phyloP scores from a whole-genome alignment of 805 yeast genomes.

The Priceomyces castillae region DNA sequence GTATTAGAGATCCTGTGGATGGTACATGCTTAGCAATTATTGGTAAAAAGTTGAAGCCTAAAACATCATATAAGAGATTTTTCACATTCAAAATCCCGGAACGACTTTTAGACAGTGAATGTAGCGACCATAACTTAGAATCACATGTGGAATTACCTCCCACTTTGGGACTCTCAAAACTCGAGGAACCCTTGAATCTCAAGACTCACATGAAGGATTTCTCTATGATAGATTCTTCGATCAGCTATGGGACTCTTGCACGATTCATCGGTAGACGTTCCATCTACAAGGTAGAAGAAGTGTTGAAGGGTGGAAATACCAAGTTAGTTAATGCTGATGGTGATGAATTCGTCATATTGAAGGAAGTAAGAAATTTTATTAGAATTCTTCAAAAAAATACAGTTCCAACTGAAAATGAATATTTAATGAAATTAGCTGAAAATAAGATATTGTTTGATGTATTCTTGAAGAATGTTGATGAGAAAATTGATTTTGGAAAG shows the following conservation, averaged over 20 bases:
- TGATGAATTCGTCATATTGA: slow-evolving; percentile 40
- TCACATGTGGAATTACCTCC: slow-evolving; percentile 38
- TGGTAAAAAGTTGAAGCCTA: slow-evolving; percentile 18
- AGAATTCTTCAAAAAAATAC: slow-evolving; percentile 26
- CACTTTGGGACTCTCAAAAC: slow-evolving; percentile 23
- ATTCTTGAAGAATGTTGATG: slow-evolving; percentile 25
- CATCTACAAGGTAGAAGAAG: slow-evolving; percentile 22
- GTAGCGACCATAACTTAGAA: slow-evolving; percentile 28
- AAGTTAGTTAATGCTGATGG: slow-evolving; percentile 32
- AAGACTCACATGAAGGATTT: slow-evolving; percentile 24
- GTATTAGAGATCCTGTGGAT: slow-evolving; percentile 25
- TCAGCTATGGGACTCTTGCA: slow-evolving; percentile 33
- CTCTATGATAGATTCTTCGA: slow-evolving; percentile 22
- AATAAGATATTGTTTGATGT: slow-evolving; percentile 22
- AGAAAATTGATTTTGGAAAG: slow-evolving; percentile 25
- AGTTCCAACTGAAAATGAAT: slow-evolving; percentile 14
- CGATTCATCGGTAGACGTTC: slow-evolving; percentile 39
- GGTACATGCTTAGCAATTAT: slow-evolving; percentile 19
- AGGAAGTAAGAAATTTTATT: slow-evolving; percentile 23
- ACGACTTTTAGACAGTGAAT: slow-evolving; percentile 35
- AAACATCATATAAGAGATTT: slow-evolving; percentile 31
- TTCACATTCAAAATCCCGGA: slow-evolving; percentile 42
- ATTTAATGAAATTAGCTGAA: slow-evolving; percentile 14
- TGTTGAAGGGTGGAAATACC: slow-evolving; percentile 15
- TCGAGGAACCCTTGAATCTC: slow-evolving; percentile 13